Conservation (phyloP, 495 filamentous ascomycete genomes). For the Podospora sp. region DNA sequence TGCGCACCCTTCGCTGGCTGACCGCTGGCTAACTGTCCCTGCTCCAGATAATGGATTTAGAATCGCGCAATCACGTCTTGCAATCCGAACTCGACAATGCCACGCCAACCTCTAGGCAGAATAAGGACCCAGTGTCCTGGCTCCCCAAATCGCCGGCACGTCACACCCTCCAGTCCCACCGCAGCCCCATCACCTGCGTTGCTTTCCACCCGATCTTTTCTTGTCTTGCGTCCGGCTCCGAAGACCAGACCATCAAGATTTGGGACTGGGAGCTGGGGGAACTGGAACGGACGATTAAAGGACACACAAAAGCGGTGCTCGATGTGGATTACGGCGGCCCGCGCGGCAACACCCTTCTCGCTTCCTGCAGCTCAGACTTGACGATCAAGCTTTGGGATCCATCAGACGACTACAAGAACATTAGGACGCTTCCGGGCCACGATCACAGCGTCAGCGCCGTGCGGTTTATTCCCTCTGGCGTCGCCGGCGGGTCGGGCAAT, state of each 20-base stretch:
- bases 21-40: slow-evolving; percentile 8
- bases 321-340: slow-evolving; percentile 93
- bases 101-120: slow-evolving; percentile 80
- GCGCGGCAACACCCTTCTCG: slow-evolving; percentile 79
- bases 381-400: slow-evolving; percentile 98
- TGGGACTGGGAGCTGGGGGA: slow-evolving; percentile 99
- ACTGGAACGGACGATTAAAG: slow-evolving; percentile 87
- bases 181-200: slow-evolving; percentile 78
- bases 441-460: slow-evolving; percentile 89
- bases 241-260: slow-evolving; percentile 87
- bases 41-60: slow-evolving; percentile 87
- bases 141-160: slow-evolving; percentile 78
- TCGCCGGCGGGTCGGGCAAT: slow-evolving; percentile 69
- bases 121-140: slow-evolving; percentile 85
- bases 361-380: slow-evolving; percentile 86
- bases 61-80: slow-evolving; percentile 66
- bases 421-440: slow-evolving; percentile 88
- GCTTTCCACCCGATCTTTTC: slow-evolving; percentile 96
- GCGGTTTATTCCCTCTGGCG: slow-evolving; percentile 83
- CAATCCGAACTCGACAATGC: slow-evolving; percentile 83
- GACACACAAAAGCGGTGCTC: slow-evolving; percentile 86
- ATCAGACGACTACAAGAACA: slow-evolving; percentile 91
- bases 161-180: slow-evolving; percentile 84
- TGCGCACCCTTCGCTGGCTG: background rate
- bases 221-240: slow-evolving; percentile 87